phyloP scores from a whole-genome alignment of 176 grass and related monocot genomes.

The Carex parvula region DNA sequence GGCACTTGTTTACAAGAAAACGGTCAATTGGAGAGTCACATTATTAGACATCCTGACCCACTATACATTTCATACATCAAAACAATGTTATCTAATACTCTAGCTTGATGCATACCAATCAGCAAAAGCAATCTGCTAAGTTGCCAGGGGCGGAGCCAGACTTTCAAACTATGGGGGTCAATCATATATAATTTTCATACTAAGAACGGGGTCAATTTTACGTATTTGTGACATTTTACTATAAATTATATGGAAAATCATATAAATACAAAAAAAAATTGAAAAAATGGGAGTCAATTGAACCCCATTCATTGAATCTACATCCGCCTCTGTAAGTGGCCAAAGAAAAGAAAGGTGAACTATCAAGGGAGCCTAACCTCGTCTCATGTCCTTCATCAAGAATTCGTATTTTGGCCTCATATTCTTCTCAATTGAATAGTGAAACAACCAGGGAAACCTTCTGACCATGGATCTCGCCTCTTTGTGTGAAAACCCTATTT shows the following conservation, averaged over 20 bases:
- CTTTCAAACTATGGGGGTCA: no score
- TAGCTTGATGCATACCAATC: neutral
- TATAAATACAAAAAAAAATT: no score
- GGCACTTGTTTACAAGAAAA: neutral
- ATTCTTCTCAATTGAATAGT: constrained; percentile 70
- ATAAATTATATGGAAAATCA: no score
- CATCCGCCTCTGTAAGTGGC: neutral
- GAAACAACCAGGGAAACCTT: constrained; percentile 72
- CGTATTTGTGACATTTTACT: no score
- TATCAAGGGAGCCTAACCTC: constrained; percentile 14
- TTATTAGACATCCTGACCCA: no score
- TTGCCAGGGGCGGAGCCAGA: neutral
- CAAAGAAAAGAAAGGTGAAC: neutral
- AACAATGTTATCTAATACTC: neutral
- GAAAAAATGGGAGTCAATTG: no score
- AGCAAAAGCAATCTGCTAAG: neutral
- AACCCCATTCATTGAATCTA: no score
- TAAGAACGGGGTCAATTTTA: no score
- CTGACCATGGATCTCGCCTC: constrained; percentile 62
- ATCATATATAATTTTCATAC: no score
- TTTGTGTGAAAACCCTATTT: constrained; percentile 43
- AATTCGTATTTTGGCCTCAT: constrained; percentile 76
- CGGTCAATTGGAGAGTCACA: no score
- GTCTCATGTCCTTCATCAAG: constrained; percentile 47
- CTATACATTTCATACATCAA: neutral